These are phyloP conservation scores for Colletotrichum theobromicola DNA, from an alignment of 2,329 filamentous ascomycete species.

Conservation along the genomic window DNA sequence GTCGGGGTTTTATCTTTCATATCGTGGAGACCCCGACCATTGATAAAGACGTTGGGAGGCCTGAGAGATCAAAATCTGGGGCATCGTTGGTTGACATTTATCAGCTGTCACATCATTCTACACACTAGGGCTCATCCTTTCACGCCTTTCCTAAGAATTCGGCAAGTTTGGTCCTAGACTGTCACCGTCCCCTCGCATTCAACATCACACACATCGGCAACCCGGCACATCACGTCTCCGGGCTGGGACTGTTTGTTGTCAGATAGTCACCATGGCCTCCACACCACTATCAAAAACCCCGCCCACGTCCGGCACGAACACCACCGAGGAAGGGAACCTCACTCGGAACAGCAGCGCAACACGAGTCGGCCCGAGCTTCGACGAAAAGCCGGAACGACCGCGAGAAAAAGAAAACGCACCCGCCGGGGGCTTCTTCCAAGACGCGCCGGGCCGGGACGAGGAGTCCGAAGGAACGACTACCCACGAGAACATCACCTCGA, in stretches of 20 bases:
- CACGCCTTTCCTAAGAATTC: not conserved
- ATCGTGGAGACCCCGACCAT: not conserved
- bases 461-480: not conserved
- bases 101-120: not conserved
- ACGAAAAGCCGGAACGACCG: not conserved
- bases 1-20: not conserved
- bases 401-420: not conserved
- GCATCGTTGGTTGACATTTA: not conserved
- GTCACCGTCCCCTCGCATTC: not conserved
- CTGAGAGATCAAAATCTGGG: not conserved
- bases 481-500: not conserved
- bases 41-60: not conserved
- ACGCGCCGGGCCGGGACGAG: conserved; percentile 2
- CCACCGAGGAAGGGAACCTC: not conserved
- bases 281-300: not conserved
- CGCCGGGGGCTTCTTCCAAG: not conserved
- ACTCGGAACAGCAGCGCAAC: conserved; percentile 9
- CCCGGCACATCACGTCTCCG: not conserved
- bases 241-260: not conserved
- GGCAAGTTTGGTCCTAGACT: not conserved
- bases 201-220: not conserved
- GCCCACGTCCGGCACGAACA: not conserved
- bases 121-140: not conserved
- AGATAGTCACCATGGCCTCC: not conserved
- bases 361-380: not conserved